Percentiles rank a stretch among this genome's conserved stretches.
phyloP scores from a whole-genome alignment of 805 yeast genomes.

The Monosporozyma servazzii region DNA sequence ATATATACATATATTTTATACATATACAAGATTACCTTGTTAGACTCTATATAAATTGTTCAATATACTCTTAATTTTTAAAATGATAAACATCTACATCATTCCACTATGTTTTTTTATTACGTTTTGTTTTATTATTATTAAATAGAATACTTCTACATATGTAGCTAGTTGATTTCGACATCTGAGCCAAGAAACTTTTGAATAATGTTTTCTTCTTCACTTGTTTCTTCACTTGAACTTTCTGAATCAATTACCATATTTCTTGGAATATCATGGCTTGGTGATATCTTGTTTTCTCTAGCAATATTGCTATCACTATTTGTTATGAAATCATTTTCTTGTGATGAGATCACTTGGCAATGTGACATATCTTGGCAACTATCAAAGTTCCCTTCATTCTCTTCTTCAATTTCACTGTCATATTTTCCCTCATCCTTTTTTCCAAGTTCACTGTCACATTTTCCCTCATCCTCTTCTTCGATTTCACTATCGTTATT shows the following conservation, averaged over 20 bases:
- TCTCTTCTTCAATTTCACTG: too few species aligned
- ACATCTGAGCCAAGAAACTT: slow-evolving; percentile 18
- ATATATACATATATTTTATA: too few species aligned
- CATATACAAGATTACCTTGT: background rate
- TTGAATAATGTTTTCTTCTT: slow-evolving; percentile 3
- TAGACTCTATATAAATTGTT: background rate
- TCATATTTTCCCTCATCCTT: too few species aligned
- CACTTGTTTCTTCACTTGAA: background rate
- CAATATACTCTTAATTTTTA: background rate
- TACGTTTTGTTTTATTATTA: too few species aligned
- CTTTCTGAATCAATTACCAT: background rate
- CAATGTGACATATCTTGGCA: background rate
- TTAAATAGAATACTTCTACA: too few species aligned
- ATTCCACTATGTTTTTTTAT: background rate
- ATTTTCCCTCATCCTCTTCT: background rate
- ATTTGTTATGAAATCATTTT: background rate
- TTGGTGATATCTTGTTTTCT: background rate
- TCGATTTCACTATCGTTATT: background rate
- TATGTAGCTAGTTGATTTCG: slow-evolving; percentile 1
- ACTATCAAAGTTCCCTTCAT: too few species aligned
- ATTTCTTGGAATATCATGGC: background rate
- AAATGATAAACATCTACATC: background rate
- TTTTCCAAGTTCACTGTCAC: background rate
- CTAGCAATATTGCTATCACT: background rate
- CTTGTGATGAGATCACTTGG: background rate